Evolutionary conservation across 257 asterid genomes (phyloP).

Genomic region (Salvia rosmarinus): DNA sequence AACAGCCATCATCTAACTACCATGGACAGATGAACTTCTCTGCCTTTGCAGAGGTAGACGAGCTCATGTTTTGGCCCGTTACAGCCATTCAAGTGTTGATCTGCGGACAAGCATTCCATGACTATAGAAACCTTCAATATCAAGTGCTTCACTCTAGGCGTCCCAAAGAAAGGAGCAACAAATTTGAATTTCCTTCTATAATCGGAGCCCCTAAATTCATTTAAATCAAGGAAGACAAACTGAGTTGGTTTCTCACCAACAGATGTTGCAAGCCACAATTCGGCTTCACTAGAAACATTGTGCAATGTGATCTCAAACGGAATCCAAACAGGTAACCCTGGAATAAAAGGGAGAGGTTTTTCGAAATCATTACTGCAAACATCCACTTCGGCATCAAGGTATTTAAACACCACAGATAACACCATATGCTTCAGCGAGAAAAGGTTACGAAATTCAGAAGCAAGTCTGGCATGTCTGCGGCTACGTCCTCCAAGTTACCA

Average conservation of each 20-base stretch:
- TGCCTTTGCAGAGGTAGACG: constrained; percentile 52
- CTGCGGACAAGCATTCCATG: constrained; percentile 61
- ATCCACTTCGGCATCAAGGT: constrained; percentile 53
- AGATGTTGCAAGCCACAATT: constrained; percentile 69
- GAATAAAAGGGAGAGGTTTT: constrained; percentile 65
- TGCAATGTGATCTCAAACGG: constrained; percentile 56
- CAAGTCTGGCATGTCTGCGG: constrained; percentile 39
- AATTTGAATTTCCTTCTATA: constrained; percentile 51
- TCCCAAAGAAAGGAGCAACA: constrained; percentile 55
- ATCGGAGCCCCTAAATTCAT: constrained; percentile 47
- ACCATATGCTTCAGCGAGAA: constrained; percentile 54
- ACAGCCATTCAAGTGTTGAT: constrained; percentile 19
- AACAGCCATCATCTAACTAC: constrained; percentile 22
- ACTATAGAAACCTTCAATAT: constrained; percentile 56
- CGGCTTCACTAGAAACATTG: constrained; percentile 50
- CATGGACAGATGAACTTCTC: constrained; percentile 55
- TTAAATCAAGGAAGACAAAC: constrained; percentile 64
- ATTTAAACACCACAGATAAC: constrained; percentile 44
- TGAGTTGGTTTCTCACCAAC: constrained; percentile 49
- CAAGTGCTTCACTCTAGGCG: constrained; percentile 61
- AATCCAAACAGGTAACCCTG: constrained; percentile 80
- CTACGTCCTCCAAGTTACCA: constrained; percentile 37
- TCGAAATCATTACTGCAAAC: constrained; percentile 47
- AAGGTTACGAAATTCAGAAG: constrained; percentile 48
- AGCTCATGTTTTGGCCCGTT: constrained; percentile 60